A percentile compares a stretch with the other conserved stretches of the same genome.
Conservation (phyloP, 192 early-diverging fungal species). For the Coemansia interrupta region DNA sequence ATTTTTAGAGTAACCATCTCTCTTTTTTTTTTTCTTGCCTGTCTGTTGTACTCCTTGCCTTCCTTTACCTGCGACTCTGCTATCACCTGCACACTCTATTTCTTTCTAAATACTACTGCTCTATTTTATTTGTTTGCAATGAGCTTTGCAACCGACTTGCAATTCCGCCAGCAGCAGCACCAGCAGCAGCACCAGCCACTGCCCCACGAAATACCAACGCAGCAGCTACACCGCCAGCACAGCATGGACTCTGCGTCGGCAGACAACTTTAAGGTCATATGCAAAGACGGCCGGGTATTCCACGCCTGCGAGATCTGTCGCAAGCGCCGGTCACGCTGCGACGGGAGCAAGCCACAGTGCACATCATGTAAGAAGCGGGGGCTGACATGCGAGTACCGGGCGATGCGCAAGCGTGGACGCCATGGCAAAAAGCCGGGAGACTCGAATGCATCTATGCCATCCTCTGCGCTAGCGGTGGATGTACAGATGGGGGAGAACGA, state of each 20-base stretch:
- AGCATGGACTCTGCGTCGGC: slow-evolving; percentile 1
- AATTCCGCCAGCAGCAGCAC: slow-evolving; percentile 4
- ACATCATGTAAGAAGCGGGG: slow-evolving; percentile 41
- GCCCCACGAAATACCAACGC: neutral
- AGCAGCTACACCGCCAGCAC: neutral
- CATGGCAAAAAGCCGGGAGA: slow-evolving; percentile 28
- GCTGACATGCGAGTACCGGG: slow-evolving; percentile 44
- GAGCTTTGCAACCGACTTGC: slow-evolving; percentile 10
- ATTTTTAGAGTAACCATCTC: no score
- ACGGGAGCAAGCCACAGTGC: slow-evolving; percentile 37
- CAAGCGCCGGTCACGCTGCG: slow-evolving; percentile 42
- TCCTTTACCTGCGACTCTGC: no score
- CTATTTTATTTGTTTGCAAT: neutral
- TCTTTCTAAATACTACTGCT: neutral
- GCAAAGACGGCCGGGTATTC: slow-evolving; percentile 51
- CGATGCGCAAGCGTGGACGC: slow-evolving; percentile 51
- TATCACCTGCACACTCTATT: slow-evolving; percentile 5
- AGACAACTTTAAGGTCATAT: slow-evolving; percentile 22
- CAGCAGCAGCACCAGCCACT: slow-evolving; percentile 1
- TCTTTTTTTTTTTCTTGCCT: no score
- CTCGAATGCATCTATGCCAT: neutral
- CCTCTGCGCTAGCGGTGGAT: neutral
- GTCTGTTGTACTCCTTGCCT: no score
- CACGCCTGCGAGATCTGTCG: slow-evolving; percentile 52
- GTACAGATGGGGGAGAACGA: neutral